Evolutionary conservation across 495 filamentous ascomycete species (phyloP), one percentile per base, ranked within the genome.

Genomic region (Neurospora sp.): DNA sequence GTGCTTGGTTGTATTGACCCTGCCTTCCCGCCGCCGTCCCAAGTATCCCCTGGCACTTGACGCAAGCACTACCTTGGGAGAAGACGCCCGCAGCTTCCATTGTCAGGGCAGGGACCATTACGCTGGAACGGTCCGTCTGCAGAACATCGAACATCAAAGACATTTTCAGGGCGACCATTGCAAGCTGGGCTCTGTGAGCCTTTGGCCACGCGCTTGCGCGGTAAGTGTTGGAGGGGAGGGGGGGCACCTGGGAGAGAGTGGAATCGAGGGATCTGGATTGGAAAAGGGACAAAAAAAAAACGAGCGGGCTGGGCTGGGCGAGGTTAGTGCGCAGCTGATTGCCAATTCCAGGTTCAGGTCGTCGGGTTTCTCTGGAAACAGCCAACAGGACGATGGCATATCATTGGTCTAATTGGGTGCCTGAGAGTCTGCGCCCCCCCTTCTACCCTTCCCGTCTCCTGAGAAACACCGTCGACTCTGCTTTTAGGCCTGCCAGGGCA

Each of bases 391-490:
- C 38, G 4, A 39, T 11, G 31, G 72, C 71, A 27, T 62, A 40
- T 73, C 75, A 76, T 76, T 66, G 54, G 54, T 66, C 54, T 35
- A 66, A 59, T 27, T 59, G 48, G 44, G 44, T 48, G n/a, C 44
- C 44, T 48, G 44, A 20, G 35, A 66, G 39, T 42, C 71, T 74
- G 70, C 71, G 70, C 72, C 70, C 70, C 70, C 42, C 71, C 46
- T n/a, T 48, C 44, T 11, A 11, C 48, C 23, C 20, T 37, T 62
- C 39, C 74, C 74, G 76, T 77, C 76, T 77, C 76, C 76, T 74
- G 71, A 77, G 71, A 73, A 76, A 70, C 70, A 62, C 54, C 14
- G 27, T 66, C 54, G 27, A 66, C 14, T 35, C 54, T 66, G 54
- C 27, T 66, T 35, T 37, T 18, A 66, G 62, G 73, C 70, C 72